phyloP scores from a whole-genome alignment of 352 stramenopile genomes.

The Globisporangium abappressorium region DNA sequence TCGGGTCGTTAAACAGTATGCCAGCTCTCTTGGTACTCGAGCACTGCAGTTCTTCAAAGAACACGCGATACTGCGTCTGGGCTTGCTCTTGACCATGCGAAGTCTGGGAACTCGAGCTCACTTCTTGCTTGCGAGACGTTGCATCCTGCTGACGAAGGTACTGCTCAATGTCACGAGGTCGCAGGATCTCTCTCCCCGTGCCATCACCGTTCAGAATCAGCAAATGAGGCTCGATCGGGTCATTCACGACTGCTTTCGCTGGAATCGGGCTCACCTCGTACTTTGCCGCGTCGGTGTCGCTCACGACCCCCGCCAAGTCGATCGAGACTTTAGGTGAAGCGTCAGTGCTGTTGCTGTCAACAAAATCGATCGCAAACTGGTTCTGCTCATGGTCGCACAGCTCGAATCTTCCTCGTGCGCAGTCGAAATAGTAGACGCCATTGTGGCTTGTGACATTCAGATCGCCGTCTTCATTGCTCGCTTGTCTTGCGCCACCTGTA shows the following conservation, averaged over 20 bases:
- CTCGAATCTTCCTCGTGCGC: conserved; percentile 38
- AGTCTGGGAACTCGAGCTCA: background rate
- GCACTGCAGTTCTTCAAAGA: conserved; percentile 13
- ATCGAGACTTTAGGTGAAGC: conserved; percentile 27
- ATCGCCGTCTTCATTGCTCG: conserved; percentile 45
- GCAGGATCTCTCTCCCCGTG: conserved; percentile 54
- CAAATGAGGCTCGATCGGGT: conserved; percentile 69
- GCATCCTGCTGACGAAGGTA: conserved; percentile 17
- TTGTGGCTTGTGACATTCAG: conserved; percentile 55
- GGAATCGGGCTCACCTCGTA: conserved; percentile 53
- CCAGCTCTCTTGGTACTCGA: background rate
- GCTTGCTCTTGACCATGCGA: conserved; percentile 10
- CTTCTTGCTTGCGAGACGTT: background rate
- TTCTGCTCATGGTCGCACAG: conserved; percentile 76
- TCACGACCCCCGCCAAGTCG: conserved; percentile 63
- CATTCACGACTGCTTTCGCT: conserved; percentile 63
- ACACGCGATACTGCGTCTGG: conserved; percentile 6
- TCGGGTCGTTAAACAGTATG: conserved; percentile 38
- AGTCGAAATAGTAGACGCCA: conserved; percentile 78
- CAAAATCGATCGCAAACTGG: conserved; percentile 47
- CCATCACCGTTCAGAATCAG: conserved; percentile 77
- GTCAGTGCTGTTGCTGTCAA: conserved; percentile 11
- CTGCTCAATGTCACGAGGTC: conserved; percentile 40
- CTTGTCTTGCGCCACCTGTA: background rate
- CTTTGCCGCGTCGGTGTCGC: conserved; percentile 39